Percentiles rank a stretch among this genome's conserved stretches.
phyloP scores from a whole-genome alignment of 805 yeast genomes.

The Nakazawaea laoshanensis region DNA sequence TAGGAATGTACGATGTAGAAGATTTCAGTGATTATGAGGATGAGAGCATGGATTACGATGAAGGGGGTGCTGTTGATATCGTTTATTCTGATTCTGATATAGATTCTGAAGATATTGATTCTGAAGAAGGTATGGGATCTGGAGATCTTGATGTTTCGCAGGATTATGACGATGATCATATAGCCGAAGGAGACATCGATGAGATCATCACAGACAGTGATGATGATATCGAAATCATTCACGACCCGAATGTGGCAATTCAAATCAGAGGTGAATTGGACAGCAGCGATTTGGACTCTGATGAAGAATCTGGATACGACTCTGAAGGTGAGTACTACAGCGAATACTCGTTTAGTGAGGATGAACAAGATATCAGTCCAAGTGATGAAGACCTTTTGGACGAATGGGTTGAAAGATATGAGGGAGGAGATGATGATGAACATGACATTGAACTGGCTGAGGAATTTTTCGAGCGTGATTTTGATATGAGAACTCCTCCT shows the following conservation, averaged over 20 bases:
- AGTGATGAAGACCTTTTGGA: conserved; percentile 15
- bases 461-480: conserved; percentile 18
- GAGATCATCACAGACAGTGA: conserved; percentile 11
- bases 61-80: conserved; percentile 17
- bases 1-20: conserved; percentile 88
- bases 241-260: conserved; percentile 7
- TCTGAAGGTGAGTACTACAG: conserved; percentile 15
- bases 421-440: conserved; percentile 21
- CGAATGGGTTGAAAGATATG: conserved; percentile 15
- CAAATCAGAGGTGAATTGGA: conserved; percentile 15
- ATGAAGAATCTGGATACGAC: conserved; percentile 10
- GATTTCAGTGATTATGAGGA: conserved; percentile 57
- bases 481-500: conserved; percentile 20
- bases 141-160: conserved; percentile 14
- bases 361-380: conserved; percentile 17
- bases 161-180: conserved; percentile 12
- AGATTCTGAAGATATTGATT: conserved; percentile 17
- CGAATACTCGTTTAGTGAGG: conserved; percentile 14
- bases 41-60: conserved; percentile 19
- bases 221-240: conserved; percentile 12
- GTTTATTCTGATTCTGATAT: conserved; percentile 26
- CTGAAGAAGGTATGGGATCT: conserved; percentile 14
- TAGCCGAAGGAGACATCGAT: conserved; percentile 14
- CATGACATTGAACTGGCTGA: conserved; percentile 24
- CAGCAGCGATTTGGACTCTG: conserved; percentile 14